A percentile compares a stretch with the other conserved stretches of the same genome.
Evolutionary conservation across 257 asterid genomes (phyloP).

Genomic region (Coffea canephora): DNA sequence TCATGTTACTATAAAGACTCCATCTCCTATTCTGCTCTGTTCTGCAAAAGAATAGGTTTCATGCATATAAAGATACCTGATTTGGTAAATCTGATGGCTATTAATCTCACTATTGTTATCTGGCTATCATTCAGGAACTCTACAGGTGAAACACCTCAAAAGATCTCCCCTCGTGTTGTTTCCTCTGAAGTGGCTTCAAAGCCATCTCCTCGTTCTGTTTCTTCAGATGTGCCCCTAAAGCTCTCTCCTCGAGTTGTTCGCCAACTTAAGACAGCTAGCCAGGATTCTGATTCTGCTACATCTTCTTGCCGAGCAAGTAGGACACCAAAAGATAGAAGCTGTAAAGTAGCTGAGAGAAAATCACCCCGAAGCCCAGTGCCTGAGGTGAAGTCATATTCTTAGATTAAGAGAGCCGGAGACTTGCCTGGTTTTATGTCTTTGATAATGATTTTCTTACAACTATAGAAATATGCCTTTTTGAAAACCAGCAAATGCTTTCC

Average conservation of each 20-base stretch:
- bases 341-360: constrained; percentile 51
- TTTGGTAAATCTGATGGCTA: background rate
- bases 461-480: background rate
- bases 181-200: constrained; percentile 30
- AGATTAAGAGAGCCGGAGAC: background rate
- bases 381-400: constrained; percentile 44
- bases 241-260: constrained; percentile 74
- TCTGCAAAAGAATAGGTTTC: background rate
- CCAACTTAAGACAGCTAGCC: constrained; percentile 57
- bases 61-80: background rate
- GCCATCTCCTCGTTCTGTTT: constrained; percentile 32
- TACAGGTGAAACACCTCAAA: constrained; percentile 44
- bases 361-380: constrained; percentile 56
- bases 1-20: background rate
- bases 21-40: background rate
- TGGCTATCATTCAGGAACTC: constrained; percentile 40
- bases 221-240: constrained; percentile 34
- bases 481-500: background rate
- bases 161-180: constrained; percentile 30
- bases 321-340: constrained; percentile 58
- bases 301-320: constrained; percentile 46
- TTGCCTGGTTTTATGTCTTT: background rate
- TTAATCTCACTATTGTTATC: background rate
- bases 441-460: background rate
- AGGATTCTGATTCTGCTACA: constrained; percentile 59